These are phyloP conservation scores for Scheffersomyces segobiensis DNA, from an alignment of 1,139 yeast genomes.

Conservation along the genomic window DNA sequence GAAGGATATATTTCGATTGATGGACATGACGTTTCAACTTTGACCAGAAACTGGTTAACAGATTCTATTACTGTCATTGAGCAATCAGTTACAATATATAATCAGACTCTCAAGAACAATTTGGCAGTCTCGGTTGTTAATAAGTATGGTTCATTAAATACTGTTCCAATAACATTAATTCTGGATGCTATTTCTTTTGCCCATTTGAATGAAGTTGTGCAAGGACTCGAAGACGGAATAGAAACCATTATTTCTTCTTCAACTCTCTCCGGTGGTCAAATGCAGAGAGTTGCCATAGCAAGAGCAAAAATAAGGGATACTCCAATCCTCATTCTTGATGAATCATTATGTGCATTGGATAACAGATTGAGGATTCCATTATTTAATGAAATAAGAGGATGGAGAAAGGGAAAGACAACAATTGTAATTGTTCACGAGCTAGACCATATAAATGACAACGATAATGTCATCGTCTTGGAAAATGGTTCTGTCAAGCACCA, in stretches of 20 bases:
- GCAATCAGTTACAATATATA: slow-evolving; percentile 67
- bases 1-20: slow-evolving; percentile 58
- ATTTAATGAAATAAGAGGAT: slow-evolving; percentile 49
- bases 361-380: slow-evolving; percentile 42
- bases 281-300: slow-evolving; percentile 79
- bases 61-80: slow-evolving; percentile 71
- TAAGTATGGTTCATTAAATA: slow-evolving; percentile 21
- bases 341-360: slow-evolving; percentile 82
- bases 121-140: slow-evolving; percentile 47
- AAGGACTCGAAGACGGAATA: slow-evolving; percentile 51
- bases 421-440: slow-evolving; percentile 80
- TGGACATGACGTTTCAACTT: slow-evolving; percentile 41
- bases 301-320: slow-evolving; percentile 74
- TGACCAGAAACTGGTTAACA: slow-evolving; percentile 55
- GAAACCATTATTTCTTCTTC: slow-evolving; percentile 51
- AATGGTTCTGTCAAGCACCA: slow-evolving; percentile 52
- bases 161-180: slow-evolving; percentile 26
- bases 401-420: slow-evolving; percentile 75
- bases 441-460: slow-evolving; percentile 52
- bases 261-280: slow-evolving; percentile 89
- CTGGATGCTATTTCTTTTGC: slow-evolving; percentile 55
- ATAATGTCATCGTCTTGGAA: slow-evolving; percentile 57
- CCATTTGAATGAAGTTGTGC: slow-evolving; percentile 46
- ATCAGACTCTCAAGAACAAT: slow-evolving; percentile 63
- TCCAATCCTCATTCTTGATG: slow-evolving; percentile 79